Evolutionary conservation across 495 filamentous ascomycete genomes (phyloP).

Genomic region (Sporormia fimetaria): DNA sequence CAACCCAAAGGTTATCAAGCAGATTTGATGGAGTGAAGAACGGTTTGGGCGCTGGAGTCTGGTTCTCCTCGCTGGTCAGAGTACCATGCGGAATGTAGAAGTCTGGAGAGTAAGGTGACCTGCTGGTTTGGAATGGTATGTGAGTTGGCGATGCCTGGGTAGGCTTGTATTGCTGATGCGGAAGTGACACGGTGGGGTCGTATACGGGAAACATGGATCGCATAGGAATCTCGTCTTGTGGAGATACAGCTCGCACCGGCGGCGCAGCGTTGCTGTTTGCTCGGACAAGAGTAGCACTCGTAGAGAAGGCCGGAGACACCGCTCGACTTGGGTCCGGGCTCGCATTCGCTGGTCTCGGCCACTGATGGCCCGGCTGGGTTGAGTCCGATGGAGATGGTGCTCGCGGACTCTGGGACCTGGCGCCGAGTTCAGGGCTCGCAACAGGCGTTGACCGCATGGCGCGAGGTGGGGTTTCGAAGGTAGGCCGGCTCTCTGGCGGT

Average conservation of each 20-base stretch:
- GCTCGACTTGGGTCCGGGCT: constrained; percentile 18
- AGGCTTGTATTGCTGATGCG: constrained; percentile 58
- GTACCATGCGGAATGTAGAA: constrained; percentile 24
- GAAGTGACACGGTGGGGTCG: constrained; percentile 56
- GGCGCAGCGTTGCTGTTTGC: constrained; percentile 27
- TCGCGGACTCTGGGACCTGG: constrained; percentile 1
- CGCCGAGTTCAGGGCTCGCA: constrained; percentile 1
- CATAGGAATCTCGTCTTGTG: constrained; percentile 38
- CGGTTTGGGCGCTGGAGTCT: constrained; percentile 12
- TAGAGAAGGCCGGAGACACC: constrained; percentile 21
- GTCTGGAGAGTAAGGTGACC: constrained; percentile 43
- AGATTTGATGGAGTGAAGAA: constrained; percentile 35
- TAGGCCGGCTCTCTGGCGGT: constrained; percentile 12
- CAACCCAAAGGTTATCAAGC: constrained; percentile 41
- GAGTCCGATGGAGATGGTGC: constrained; percentile 15
- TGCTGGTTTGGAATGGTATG: constrained; percentile 47
- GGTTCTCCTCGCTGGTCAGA: constrained; percentile 2
- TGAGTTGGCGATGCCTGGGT: constrained; percentile 43
- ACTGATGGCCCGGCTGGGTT: constrained; percentile 1
- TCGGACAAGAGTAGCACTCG: constrained; percentile 21
- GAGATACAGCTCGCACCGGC: constrained; percentile 22
- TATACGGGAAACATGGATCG: constrained; percentile 74
- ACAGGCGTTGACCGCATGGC: constrained; percentile 8
- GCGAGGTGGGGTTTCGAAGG: constrained; percentile 17
- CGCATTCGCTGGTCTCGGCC: neutral